These are phyloP conservation scores for Mucor circinelloides DNA, from an alignment of 371 early-diverging fungal species.

Conservation along the genomic window DNA sequence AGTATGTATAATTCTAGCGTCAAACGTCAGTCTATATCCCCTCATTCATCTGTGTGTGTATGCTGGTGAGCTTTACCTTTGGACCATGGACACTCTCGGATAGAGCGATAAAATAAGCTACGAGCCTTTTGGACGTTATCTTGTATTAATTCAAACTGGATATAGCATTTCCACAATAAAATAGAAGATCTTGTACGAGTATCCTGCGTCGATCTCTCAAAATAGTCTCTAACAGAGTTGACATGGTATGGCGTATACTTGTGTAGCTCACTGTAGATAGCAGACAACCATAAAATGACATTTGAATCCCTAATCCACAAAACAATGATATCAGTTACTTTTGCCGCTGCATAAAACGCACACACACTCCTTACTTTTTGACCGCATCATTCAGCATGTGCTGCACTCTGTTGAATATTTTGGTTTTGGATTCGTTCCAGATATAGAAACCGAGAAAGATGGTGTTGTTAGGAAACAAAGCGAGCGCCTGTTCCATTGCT, in stretches of 20 bases:
- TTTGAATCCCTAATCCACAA: conserved; percentile 44
- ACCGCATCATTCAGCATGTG: conserved; percentile 45
- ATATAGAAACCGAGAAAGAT: conserved; percentile 61
- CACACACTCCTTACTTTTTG: conserved; percentile 31
- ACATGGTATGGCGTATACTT: conserved; percentile 57
- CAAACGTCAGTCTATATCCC: neutral
- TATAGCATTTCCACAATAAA: conserved; percentile 63
- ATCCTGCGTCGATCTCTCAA: conserved; percentile 62
- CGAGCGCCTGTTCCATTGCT: conserved; percentile 48
- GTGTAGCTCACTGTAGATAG: conserved; percentile 66
- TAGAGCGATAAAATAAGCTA: conserved; percentile 57
- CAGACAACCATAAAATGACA: conserved; percentile 62
- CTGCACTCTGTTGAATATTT: conserved; percentile 68
- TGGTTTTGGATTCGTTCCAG: conserved; percentile 69
- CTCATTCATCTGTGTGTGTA: too few species aligned
- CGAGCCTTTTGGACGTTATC: conserved; percentile 46
- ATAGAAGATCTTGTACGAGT: conserved; percentile 53
- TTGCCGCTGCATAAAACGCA: neutral
- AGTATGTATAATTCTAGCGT: conserved; percentile 56
- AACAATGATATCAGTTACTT: neutral
- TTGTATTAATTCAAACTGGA: conserved; percentile 57
- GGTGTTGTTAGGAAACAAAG: conserved; percentile 62
- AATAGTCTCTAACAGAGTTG: conserved; percentile 58
- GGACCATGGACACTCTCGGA: conserved; percentile 74
- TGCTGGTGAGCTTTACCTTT: conserved; percentile 48